These are phyloP conservation scores for Colletotrichum karsti DNA, from an alignment of 2,329 filamentous ascomycete species.

Conservation along the genomic window DNA sequence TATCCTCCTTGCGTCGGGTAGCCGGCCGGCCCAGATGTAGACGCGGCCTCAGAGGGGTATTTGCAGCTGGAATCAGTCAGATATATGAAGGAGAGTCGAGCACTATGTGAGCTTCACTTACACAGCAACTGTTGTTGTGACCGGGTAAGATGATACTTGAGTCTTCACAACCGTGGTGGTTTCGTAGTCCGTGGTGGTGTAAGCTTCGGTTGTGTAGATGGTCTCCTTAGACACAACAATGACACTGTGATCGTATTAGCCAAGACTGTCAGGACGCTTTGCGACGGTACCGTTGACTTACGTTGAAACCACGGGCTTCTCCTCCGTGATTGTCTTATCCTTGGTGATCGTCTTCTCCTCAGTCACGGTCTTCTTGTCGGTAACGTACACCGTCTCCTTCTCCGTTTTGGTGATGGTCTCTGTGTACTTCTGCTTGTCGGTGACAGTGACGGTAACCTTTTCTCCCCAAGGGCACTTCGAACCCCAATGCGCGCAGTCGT, in stretches of 20 bases:
- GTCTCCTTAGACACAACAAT: constrained; percentile 19
- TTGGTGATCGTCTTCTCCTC: not conserved
- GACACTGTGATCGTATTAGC: not conserved
- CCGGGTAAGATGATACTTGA: constrained; percentile 24
- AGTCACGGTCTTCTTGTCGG: constrained; percentile 11
- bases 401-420: constrained; percentile 33
- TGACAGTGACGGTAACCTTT: constrained; percentile 7
- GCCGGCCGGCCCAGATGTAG: constrained; percentile 1
- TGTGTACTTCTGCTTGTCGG: not conserved
- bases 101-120: not conserved
- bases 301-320: constrained; percentile 13
- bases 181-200: constrained; percentile 22
- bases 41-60: not conserved
- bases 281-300: not conserved
- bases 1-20: constrained; percentile 8
- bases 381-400: constrained; percentile 18
- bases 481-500: constrained; percentile 20
- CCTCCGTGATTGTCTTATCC: not conserved
- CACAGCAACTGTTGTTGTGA: constrained; percentile 28
- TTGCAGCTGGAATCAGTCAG: constrained; percentile 10
- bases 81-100: not conserved
- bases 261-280: not conserved
- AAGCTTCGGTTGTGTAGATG: constrained; percentile 15
- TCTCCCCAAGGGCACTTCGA: constrained; percentile 24
- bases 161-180: constrained; percentile 10